phyloP scores from a whole-genome alignment of 1,284 basidiomycete genomes.

The Rhodotorula mucilaginosa region DNA sequence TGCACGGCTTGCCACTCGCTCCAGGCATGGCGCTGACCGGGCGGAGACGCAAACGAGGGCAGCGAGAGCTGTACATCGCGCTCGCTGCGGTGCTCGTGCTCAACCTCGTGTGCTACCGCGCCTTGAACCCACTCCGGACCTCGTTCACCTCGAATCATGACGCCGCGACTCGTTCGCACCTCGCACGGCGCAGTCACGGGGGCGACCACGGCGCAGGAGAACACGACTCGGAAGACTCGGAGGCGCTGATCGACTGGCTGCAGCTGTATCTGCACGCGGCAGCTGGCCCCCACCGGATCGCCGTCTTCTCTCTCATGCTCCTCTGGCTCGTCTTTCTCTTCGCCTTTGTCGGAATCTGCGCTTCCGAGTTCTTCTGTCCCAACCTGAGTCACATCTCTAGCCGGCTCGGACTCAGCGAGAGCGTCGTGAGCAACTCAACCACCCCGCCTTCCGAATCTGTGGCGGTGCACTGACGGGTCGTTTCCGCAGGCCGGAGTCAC shows the following conservation, averaged over 20 bases:
- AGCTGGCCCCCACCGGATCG: slow-evolving; percentile 51
- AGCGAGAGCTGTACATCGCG: slow-evolving; percentile 6
- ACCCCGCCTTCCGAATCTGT: background rate
- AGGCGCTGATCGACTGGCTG: slow-evolving; percentile 34
- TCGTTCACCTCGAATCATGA: background rate
- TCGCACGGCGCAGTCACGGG: background rate
- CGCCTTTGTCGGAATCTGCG: slow-evolving; percentile 79
- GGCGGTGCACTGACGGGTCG: slow-evolving; percentile 6
- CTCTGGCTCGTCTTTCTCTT: slow-evolving; percentile 80
- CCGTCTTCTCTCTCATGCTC: slow-evolving; percentile 62
- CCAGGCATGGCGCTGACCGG: background rate
- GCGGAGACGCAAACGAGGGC: background rate
- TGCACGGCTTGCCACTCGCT: background rate
- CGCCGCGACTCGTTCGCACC: background rate
- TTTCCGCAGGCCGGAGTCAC: slow-evolving; percentile 68
- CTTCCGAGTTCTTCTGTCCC: slow-evolving; percentile 92
- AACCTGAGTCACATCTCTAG: slow-evolving; percentile 80
- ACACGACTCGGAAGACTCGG: slow-evolving; percentile 5
- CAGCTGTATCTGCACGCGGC: slow-evolving; percentile 7
- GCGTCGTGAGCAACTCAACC: slow-evolving; percentile 56
- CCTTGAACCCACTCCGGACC: background rate
- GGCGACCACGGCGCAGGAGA: background rate
- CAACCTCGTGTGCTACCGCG: slow-evolving; percentile 15
- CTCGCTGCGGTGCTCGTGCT: slow-evolving; percentile 10
- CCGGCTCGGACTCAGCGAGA: slow-evolving; percentile 78